Evolutionary conservation across 2,329 filamentous ascomycete genomes (phyloP).

Genomic region (Aciculosporium take): DNA sequence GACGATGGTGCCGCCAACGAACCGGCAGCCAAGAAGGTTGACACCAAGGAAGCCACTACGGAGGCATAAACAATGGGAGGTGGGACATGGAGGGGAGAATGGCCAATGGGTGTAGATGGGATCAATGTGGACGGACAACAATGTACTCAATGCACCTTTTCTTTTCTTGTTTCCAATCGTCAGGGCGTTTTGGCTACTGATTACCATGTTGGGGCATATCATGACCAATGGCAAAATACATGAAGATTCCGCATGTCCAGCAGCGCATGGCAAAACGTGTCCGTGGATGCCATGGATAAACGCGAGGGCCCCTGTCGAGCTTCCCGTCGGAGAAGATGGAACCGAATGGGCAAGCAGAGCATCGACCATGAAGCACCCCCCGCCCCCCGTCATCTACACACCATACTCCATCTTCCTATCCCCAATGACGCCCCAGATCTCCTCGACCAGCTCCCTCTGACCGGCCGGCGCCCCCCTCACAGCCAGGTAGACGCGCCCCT

Average conservation of each 20-base stretch:
- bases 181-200: slow-evolving; percentile 2
- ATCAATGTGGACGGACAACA: neutral
- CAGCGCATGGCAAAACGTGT: too few relatives aligned
- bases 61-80: slow-evolving; percentile 1
- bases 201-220: neutral
- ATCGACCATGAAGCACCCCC: too few relatives aligned
- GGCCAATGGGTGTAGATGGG: neutral
- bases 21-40: slow-evolving; percentile 48
- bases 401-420: slow-evolving; percentile 37
- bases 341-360: too few relatives aligned
- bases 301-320: too few relatives aligned
- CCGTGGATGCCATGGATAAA: too few relatives aligned
- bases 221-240: neutral
- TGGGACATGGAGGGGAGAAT: neutral
- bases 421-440: slow-evolving; percentile 49
- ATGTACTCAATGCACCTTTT: neutral
- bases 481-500: slow-evolving; percentile 47
- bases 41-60: slow-evolving; percentile 28
- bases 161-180: neutral
- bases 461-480: slow-evolving; percentile 44
- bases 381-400: slow-evolving; percentile 7
- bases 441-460: slow-evolving; percentile 47
- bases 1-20: slow-evolving; percentile 30
- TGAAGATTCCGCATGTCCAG: neutral
- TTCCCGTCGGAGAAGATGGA: too few relatives aligned